Evolutionary conservation across 768 basidiomycete species (phyloP), one percentile per base, ranked within the genome.

Genomic region (Suillus plorans): DNA sequence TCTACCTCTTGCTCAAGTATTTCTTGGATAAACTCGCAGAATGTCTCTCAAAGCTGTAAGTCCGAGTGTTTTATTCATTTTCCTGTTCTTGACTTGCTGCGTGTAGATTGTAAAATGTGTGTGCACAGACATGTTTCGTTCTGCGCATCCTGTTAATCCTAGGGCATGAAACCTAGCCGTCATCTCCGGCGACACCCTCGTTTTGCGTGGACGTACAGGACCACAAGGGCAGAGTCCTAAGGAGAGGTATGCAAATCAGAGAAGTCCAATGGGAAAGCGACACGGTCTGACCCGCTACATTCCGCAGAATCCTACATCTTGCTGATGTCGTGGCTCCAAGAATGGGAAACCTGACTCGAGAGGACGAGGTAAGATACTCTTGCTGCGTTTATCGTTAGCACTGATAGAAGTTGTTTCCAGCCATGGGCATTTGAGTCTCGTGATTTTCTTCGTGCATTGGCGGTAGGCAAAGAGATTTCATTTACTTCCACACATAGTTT

Each of bases 371-470:
- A 66, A 65, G 77, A 72, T 4, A 10, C 39, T 2, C n/a, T 5
- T 5, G 22, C 12, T 31, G 25, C 12, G 8, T 44, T 53, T 42
- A 58, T 55, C 4, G 47, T 44, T 37, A 22, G 44, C 61, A 25
- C 67, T 69, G 20, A 71, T 36, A 14, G 52, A 56, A 13, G 36
- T 37, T 63, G 14, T n/a, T 39, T 49, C 1, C 39, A 97, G 93
- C 87, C 89, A 7, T 95, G 90, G 88, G 92, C 97, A 2, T 97
- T 90, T 76, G 93, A 96, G 74, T 87, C 95, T 56, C 90, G 97
- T 68, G 97, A 98, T 78, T 97, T 90, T 78, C 81, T 99, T 42
- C 90, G 97, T 50, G 80, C 88, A 28, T 79, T 95, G 55, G 81
- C 88, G 13, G 94, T 98, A 60, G 97, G 96, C 68, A 98, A 97